phyloP scores from a whole-genome alignment of 352 stramenopile species.

The Globisporangium mamillatum region DNA sequence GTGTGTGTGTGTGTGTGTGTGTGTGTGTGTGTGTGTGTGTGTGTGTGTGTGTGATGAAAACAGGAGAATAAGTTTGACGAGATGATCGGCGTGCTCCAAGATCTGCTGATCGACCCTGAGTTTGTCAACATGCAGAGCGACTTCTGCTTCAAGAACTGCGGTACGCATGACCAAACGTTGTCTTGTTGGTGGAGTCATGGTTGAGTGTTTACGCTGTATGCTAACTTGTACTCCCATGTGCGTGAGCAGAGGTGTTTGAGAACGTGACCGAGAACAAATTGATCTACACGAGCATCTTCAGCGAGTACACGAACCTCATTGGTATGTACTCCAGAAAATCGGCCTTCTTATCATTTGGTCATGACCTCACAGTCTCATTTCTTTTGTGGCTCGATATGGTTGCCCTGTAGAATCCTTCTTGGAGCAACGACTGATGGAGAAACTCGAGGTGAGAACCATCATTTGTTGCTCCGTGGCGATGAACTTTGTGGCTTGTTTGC shows the following conservation, averaged over 20 bases:
- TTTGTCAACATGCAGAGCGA: conserved; percentile 78
- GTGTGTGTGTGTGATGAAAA: background rate
- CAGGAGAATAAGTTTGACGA: conserved; percentile 74
- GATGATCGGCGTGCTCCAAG: conserved; percentile 76
- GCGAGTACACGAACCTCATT: conserved; percentile 77
- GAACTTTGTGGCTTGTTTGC: background rate
- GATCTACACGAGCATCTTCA: conserved; percentile 78
- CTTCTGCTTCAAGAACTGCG: conserved; percentile 78
- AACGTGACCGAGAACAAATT: conserved; percentile 84
- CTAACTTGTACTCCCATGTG: background rate
- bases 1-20: background rate
- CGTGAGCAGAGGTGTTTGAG: conserved; percentile 68
- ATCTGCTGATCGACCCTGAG: conserved; percentile 74
- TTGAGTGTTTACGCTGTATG: background rate
- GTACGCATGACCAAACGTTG: conserved; percentile 22
- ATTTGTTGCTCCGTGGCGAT: background rate
- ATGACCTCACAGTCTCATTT: background rate
- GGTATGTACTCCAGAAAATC: conserved; percentile 28
- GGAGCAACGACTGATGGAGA: conserved; percentile 54
- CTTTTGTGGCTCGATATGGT: background rate
- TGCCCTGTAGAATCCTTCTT: conserved; percentile 55
- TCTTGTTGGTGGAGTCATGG: background rate
- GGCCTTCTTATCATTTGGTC: background rate
- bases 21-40: background rate
- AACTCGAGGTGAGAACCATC: conserved; percentile 46